A percentile compares a stretch with the other conserved stretches of the same genome.
These are phyloP conservation scores for Phytophthora brassicae DNA, from an alignment of 352 stramenopile species.

Conservation along the genomic window DNA sequence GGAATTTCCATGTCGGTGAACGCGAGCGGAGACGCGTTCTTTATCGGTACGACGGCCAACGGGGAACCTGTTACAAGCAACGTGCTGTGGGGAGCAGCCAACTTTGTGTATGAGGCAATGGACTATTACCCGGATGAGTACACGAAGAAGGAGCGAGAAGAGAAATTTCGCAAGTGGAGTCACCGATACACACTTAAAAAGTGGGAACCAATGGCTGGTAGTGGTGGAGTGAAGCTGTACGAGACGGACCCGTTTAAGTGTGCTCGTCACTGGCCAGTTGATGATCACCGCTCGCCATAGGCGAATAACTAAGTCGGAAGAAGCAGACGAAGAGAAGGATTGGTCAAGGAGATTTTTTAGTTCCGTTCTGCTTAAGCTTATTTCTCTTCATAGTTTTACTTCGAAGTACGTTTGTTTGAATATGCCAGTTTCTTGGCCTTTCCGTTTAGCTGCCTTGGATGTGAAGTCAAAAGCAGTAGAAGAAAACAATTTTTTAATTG, in stretches of 20 bases:
- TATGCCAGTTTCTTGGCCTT: too few species aligned
- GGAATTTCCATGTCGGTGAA: constrained; percentile 17
- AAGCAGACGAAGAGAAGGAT: too few species aligned
- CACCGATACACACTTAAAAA: not conserved
- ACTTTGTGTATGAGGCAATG: constrained; percentile 25
- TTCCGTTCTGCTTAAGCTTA: too few species aligned
- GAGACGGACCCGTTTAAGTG: constrained; percentile 20
- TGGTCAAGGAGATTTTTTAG: too few species aligned
- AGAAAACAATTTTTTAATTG: too few species aligned
- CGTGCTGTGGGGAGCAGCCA: constrained; percentile 19
- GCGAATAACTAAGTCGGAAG: not conserved
- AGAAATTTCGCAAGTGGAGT: constrained; percentile 13
- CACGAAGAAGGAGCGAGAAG: constrained; percentile 8
- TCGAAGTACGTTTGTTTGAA: too few species aligned
- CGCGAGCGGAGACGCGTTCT: constrained; percentile 17
- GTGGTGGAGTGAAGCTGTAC: constrained; percentile 15
- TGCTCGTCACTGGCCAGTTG: constrained; percentile 1
- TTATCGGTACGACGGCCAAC: constrained; percentile 14
- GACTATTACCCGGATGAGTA: constrained; percentile 17
- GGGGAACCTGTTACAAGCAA: constrained; percentile 16
- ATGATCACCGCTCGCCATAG: constrained; percentile 17
- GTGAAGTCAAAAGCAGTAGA: too few species aligned
- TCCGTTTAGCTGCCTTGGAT: too few species aligned
- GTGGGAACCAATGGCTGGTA: constrained; percentile 17
- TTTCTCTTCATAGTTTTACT: too few species aligned